phyloP scores from a whole-genome alignment of 352 stramenopile genomes.

The Globisporangium camurandrum region DNA sequence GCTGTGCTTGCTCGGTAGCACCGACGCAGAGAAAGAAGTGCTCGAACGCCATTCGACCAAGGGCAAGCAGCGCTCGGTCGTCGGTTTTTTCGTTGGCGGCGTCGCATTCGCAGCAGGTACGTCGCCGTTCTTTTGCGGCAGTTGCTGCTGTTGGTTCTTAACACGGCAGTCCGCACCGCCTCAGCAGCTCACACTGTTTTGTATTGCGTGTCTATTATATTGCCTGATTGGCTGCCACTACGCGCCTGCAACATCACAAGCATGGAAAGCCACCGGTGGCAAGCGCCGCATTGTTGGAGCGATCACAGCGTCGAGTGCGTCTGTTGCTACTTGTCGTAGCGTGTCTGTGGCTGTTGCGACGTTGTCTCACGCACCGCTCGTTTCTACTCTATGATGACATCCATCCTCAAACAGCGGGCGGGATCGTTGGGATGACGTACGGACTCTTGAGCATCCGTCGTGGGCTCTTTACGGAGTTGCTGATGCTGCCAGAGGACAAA shows the following conservation, averaged over 20 bases:
- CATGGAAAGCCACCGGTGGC: constrained; percentile 40
- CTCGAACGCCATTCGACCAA: constrained; percentile 39
- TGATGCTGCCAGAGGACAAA: constrained; percentile 29
- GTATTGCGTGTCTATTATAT: constrained; percentile 12
- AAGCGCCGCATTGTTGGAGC: constrained; percentile 24
- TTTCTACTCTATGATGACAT: background rate
- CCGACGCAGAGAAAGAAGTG: constrained; percentile 52
- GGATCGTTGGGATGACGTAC: constrained; percentile 21
- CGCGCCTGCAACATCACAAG: too few relatives aligned
- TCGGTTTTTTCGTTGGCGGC: constrained; percentile 35
- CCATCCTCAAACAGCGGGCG: constrained; percentile 14
- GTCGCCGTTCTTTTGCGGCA: too few relatives aligned
- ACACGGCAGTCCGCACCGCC: too few relatives aligned
- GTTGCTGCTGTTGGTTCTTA: too few relatives aligned
- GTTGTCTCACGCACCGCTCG: background rate
- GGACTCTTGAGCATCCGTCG: constrained; percentile 28
- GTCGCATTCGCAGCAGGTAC: constrained; percentile 18
- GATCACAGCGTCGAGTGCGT: constrained; percentile 36
- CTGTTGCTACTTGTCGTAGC: background rate
- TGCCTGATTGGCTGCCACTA: too few relatives aligned
- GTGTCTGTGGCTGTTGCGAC: background rate
- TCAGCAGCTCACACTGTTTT: background rate
- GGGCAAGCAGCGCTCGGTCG: constrained; percentile 32
- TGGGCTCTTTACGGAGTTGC: constrained; percentile 25
- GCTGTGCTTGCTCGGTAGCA: constrained; percentile 20